phyloP scores from a whole-genome alignment of 176 grass and related monocot genomes.

The sorghum (Sorghum bicolor) region DNA sequence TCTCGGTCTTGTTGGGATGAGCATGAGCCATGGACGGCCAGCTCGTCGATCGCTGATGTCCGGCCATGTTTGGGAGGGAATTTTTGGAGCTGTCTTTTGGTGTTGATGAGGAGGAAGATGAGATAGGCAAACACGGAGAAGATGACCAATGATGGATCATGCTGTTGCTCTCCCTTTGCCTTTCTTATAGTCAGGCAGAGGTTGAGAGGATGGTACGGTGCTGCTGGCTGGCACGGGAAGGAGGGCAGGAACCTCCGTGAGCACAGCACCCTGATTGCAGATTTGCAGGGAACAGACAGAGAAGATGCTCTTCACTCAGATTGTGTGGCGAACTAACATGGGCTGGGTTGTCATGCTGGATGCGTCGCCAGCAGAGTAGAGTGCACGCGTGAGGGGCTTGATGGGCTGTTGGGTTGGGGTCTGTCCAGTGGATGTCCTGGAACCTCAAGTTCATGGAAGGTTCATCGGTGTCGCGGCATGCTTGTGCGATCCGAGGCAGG shows the following conservation, averaged over 20 bases:
- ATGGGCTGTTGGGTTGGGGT: conserved; percentile 11
- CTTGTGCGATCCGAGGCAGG: conserved; percentile 17
- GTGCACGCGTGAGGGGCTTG: conserved; percentile 19
- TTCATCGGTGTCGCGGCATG: conserved; percentile 1
- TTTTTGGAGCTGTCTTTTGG: background rate
- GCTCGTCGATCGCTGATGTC: conserved; percentile 43
- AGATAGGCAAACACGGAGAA: background rate
- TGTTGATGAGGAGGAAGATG: background rate
- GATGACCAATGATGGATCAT: background rate
- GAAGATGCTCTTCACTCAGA: background rate
- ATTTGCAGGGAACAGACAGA: background rate
- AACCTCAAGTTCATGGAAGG: conserved; percentile 21
- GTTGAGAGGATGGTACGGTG: background rate
- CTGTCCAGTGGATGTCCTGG: background rate
- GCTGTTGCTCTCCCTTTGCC: background rate
- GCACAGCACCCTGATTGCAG: conserved; percentile 6
- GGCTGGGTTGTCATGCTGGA: conserved; percentile 36
- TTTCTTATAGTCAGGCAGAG: conserved; percentile 26
- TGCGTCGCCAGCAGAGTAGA: conserved; percentile 12
- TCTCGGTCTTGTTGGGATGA: background rate
- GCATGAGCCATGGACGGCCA: conserved; percentile 34
- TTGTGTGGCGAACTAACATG: conserved; percentile 16
- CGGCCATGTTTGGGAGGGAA: conserved; percentile 35
- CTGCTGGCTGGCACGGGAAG: background rate
- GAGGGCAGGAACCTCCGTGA: conserved; percentile 28